These are phyloP conservation scores for Lodderomyces parapsilosis DNA, from an alignment of 1,139 yeast species.

Conservation along the genomic window DNA sequence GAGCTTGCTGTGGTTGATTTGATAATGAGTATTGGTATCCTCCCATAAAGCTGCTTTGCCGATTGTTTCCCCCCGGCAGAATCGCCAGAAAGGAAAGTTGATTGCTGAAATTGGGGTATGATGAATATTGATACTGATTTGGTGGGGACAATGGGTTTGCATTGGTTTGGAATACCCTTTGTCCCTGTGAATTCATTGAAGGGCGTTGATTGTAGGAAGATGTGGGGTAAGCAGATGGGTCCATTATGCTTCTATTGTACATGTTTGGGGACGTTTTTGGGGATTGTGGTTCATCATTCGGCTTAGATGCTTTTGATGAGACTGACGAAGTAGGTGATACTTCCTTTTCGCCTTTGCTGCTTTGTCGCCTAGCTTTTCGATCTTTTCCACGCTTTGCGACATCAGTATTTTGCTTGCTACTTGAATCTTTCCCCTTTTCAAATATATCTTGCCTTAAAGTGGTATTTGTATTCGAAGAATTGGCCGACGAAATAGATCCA, in stretches of 20 bases:
- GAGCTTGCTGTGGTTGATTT: constrained; percentile 9
- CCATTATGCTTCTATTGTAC: constrained; percentile 16
- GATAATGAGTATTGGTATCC: constrained; percentile 12
- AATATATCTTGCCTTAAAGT: constrained; percentile 46
- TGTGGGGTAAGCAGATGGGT: constrained; percentile 6
- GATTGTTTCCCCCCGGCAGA: constrained; percentile 11
- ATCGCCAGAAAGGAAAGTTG: constrained; percentile 9
- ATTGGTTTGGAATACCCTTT: constrained; percentile 12
- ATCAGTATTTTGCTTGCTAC: background rate
- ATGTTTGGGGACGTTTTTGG: constrained; percentile 41
- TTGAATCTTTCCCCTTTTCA: constrained; percentile 19
- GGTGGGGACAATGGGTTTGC: constrained; percentile 12
- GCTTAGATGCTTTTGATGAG: constrained; percentile 32
- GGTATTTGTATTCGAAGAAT: constrained; percentile 14
- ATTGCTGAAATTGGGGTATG: constrained; percentile 11
- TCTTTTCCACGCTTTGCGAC: background rate
- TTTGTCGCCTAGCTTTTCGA: background rate
- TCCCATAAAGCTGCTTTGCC: constrained; percentile 13
- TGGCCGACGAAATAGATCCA: constrained; percentile 7
- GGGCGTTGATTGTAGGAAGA: constrained; percentile 11
- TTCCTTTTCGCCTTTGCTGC: constrained; percentile 10
- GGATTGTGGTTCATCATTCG: constrained; percentile 39
- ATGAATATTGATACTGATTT: constrained; percentile 13
- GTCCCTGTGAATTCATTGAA: constrained; percentile 9
- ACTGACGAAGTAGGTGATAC: constrained; percentile 39